A percentile compares a stretch with the other conserved stretches of the same genome.
Evolutionary conservation across 768 basidiomycete genomes (phyloP).

Genomic region (Boletus sp.): DNA sequence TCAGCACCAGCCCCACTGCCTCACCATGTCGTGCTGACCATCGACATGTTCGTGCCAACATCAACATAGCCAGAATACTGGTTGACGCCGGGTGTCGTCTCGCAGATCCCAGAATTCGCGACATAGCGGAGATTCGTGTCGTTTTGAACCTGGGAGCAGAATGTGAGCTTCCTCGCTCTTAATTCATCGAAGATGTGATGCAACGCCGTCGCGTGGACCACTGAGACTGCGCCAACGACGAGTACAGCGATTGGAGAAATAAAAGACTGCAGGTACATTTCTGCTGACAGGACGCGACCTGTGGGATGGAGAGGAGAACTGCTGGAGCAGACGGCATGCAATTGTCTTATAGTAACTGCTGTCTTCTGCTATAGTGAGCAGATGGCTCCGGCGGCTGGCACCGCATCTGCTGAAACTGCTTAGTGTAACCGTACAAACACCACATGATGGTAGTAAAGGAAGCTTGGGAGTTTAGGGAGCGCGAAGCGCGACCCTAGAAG

Average conservation of each 20-base stretch:
- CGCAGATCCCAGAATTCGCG: slow-evolving; percentile 59
- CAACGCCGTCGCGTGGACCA: not conserved
- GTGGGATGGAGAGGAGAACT: not conserved
- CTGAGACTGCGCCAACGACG: not conserved
- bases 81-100: slow-evolving; percentile 58
- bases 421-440: no score
- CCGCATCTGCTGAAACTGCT: no score
- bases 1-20: slow-evolving; percentile 1
- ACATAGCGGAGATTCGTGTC: slow-evolving; percentile 45
- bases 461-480: no score
- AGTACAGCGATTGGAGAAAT: not conserved
- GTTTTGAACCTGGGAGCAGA: slow-evolving; percentile 19
- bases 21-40: slow-evolving; percentile 36
- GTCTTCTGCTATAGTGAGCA: no score
- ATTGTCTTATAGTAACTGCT: no score
- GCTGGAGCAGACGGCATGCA: no score
- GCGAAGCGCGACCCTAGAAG: no score
- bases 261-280: slow-evolving; percentile 15
- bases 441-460: no score
- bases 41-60: slow-evolving; percentile 55
- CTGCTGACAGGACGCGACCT: not conserved
- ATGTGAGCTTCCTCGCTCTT: not conserved
- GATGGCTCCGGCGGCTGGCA: no score
- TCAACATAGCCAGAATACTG: slow-evolving; percentile 66
- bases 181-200: not conserved